Evolutionary conservation across 176 grass and related monocot species (phyloP).

Genomic region (Aegilops sharonensis): DNA sequence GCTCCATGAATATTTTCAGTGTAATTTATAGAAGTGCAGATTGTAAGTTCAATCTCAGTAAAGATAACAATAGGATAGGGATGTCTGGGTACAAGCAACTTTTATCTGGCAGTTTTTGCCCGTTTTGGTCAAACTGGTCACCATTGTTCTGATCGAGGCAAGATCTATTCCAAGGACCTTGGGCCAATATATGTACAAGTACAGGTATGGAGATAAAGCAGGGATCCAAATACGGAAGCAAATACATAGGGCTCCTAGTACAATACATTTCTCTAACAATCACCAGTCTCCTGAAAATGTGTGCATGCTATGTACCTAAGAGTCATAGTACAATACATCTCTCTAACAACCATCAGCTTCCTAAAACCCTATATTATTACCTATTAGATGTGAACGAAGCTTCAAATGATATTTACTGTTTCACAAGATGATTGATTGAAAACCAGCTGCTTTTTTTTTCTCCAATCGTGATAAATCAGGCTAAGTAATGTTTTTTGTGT

Average conservation of each 20-base stretch:
- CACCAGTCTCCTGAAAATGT: not conserved
- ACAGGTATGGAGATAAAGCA: not conserved
- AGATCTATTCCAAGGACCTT: slow-evolving; percentile 1
- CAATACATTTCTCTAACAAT: not conserved
- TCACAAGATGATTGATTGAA: not conserved
- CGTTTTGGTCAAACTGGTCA: not conserved
- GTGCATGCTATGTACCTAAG: not conserved
- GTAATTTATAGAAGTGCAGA: slow-evolving; percentile 12
- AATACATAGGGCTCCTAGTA: not conserved
- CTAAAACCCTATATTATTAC: not conserved
- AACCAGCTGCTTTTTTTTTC: not conserved
- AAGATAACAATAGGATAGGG: too few relatives aligned
- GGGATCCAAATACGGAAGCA: not conserved
- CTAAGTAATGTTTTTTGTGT: not conserved
- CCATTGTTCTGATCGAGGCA: not conserved
- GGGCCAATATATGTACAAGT: not conserved
- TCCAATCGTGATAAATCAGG: not conserved
- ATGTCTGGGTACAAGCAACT: not conserved
- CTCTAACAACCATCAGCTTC: too few relatives aligned
- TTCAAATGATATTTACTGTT: not conserved
- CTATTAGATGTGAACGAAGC: not conserved
- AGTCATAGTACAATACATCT: too few relatives aligned
- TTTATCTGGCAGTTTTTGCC: not conserved
- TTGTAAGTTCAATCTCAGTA: not conserved
- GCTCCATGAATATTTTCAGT: not conserved